Evolutionary conservation across 1,284 basidiomycete genomes (phyloP).

Genomic region (Rhodotorula sp.): DNA sequence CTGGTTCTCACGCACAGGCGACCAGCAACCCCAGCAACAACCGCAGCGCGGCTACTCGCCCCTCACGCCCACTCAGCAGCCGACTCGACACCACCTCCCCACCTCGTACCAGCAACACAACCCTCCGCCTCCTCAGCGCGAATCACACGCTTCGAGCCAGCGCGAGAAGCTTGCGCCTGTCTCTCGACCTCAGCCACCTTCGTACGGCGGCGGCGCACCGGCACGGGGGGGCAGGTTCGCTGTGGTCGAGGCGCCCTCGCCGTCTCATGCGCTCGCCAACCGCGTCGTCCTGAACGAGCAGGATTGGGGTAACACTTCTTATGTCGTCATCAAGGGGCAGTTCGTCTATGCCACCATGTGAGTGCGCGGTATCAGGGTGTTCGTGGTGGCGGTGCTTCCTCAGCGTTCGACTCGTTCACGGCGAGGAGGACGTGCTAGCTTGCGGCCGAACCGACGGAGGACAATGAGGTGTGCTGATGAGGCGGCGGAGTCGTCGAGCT

Average conservation of each 20-base stretch:
- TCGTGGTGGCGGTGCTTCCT: no score
- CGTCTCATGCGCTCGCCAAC: constrained; percentile 71
- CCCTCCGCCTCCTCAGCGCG: neutral
- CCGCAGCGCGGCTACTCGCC: neutral
- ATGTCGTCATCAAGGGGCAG: constrained; percentile 39
- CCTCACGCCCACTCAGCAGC: neutral
- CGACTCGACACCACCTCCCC: constrained; percentile 3
- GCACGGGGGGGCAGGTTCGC: constrained; percentile 43
- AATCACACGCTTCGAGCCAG: constrained; percentile 4
- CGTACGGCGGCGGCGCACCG: constrained; percentile 1
- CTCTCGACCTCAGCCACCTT: neutral
- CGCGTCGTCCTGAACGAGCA: constrained; percentile 71
- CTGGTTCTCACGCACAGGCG: constrained; percentile 11
- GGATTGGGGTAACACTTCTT: constrained; percentile 58
- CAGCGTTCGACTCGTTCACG: no score
- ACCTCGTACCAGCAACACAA: neutral
- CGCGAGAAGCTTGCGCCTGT: no score
- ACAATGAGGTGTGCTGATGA: no score
- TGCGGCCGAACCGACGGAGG: no score
- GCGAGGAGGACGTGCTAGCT: no score
- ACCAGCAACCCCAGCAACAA: neutral
- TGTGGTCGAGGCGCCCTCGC: constrained; percentile 51
- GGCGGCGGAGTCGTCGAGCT: no score
- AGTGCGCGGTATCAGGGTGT: neutral
- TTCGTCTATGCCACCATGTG: constrained; percentile 37